Base-by-base conservation (phyloP, 192 early-diverging fungal species). In the Coemansia biformis region DNA sequence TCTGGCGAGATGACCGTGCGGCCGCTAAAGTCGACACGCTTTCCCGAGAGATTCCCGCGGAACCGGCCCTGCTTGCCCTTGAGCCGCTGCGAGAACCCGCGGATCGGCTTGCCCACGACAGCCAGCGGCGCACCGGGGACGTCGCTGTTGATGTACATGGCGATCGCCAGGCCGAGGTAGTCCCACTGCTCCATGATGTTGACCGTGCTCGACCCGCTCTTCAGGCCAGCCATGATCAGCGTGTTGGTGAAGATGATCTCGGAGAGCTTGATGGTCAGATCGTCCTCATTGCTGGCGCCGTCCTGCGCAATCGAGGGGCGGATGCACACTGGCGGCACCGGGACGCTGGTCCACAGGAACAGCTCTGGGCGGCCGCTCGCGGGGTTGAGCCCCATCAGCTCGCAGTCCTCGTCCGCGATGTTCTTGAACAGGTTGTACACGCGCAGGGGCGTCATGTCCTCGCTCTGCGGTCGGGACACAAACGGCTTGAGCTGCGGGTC, bases 31-130 rank as follows among this genome's bases (percentile, higher is more conserved):
- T 99, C 95, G 5, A 99, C 96, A 65, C 96, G 92, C 80, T 99
- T 99, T 48, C 96, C 96, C 1, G 91, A 93, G 43, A 99, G 76
- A 48, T 99, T 99, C 35, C 96, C 96, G 54, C 96, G 86, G 80
- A 99, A 96, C 42, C 96, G 87, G 46, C 96, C 96, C 51, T 96
- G 89, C 59, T 99, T 99, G 36, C 96, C 96, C 79, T 99, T 99
- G 44, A 99, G 66, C 26, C 96, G 80, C 76, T 99, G 96, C 46
- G 89, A 91, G 42, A 96, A 86, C 46, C 96, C 96, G 51, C 81
- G 77, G 39, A 79, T 83, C 1, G 83, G 83, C 62, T 87, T 90
- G 43, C 76, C 78, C 28, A 61, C 57, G 5, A 68, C 63, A 4
- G 79, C 54, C 38, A 70, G 67, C 0, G 92, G 86, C 12, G 97